These are phyloP conservation scores for Phytopythium ostracodes DNA, from an alignment of 352 stramenopile species.

Conservation along the genomic window DNA sequence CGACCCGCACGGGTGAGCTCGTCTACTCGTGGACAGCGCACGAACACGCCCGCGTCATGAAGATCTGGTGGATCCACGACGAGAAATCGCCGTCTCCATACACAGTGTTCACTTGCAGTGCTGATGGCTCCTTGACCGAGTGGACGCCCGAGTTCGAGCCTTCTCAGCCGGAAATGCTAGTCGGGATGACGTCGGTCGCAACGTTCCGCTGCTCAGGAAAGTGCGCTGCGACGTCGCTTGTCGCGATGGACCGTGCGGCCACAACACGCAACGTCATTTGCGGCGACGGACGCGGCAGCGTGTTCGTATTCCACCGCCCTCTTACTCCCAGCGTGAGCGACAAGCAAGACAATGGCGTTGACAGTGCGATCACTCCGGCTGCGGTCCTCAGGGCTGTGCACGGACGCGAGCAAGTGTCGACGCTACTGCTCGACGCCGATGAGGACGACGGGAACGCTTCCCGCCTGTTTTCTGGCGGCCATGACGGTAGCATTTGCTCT, in stretches of 20 bases:
- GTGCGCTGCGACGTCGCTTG: constrained; percentile 44
- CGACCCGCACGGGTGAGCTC: constrained; percentile 26
- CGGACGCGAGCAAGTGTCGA: constrained; percentile 65
- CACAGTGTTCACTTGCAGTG: constrained; percentile 59
- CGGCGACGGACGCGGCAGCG: constrained; percentile 66
- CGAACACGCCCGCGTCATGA: constrained; percentile 51
- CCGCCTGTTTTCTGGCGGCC: constrained; percentile 57
- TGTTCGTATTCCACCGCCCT: constrained; percentile 56
- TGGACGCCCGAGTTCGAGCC: constrained; percentile 31
- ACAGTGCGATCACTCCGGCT: constrained; percentile 9
- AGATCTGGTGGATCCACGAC: constrained; percentile 57
- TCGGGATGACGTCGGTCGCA: constrained; percentile 32
- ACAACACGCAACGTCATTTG: constrained; percentile 52
- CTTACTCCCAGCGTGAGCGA: constrained; percentile 7
- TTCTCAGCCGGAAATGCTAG: neutral
- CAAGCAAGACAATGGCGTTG: neutral
- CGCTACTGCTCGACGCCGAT: constrained; percentile 36
- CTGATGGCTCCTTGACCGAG: constrained; percentile 55
- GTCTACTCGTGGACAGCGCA: constrained; percentile 46
- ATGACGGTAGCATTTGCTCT: constrained; percentile 81
- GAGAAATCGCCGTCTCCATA: neutral
- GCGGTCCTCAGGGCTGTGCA: constrained; percentile 50
- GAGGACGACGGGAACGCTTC: neutral
- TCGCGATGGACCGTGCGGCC: constrained; percentile 32
- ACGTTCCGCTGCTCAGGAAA: constrained; percentile 57